These are phyloP conservation scores for Talaromyces sp. DNA, from an alignment of 2,329 filamentous ascomycete species.

Conservation along the genomic window DNA sequence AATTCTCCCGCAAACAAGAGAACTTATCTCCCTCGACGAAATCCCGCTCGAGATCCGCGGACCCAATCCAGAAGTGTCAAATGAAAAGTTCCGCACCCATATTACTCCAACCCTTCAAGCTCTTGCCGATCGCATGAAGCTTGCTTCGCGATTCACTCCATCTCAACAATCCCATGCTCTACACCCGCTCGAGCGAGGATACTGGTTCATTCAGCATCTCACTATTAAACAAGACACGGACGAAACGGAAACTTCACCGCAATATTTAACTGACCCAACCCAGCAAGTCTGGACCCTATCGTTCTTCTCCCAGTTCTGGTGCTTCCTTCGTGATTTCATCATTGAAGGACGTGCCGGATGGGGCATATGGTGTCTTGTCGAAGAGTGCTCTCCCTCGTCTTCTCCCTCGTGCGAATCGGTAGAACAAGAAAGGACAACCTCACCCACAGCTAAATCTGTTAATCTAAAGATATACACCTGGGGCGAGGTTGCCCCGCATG, in stretches of 20 bases:
- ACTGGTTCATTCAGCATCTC: constrained; percentile 59
- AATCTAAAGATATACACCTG: constrained; percentile 64
- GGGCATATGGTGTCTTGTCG: constrained; percentile 39
- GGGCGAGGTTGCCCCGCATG: constrained; percentile 65
- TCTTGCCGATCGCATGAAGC: constrained; percentile 49
- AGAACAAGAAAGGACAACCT: not conserved
- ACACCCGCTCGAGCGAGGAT: constrained; percentile 63
- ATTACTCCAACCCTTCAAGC: constrained; percentile 52
- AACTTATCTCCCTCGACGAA: constrained; percentile 7
- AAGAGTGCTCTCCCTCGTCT: constrained; percentile 10
- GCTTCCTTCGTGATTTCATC: constrained; percentile 33
- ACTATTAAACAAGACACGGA: constrained; percentile 1
- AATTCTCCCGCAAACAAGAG: constrained; percentile 3
- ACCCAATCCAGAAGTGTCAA: constrained; percentile 48
- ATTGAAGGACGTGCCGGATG: constrained; percentile 37
- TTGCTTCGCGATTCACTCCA: constrained; percentile 51
- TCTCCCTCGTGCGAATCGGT: not conserved
- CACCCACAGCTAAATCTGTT: constrained; percentile 14
- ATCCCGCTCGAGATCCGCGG: constrained; percentile 45
- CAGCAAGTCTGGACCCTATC: constrained; percentile 24
- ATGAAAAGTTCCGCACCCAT: constrained; percentile 44
- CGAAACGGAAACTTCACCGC: not conserved
- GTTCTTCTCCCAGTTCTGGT: constrained; percentile 37
- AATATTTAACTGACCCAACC: constrained; percentile 11
- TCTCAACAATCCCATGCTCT: constrained; percentile 44